Base-by-base conservation (phyloP, 2,329 filamentous ascomycete species). In the Colletotrichum simmondsii region DNA sequence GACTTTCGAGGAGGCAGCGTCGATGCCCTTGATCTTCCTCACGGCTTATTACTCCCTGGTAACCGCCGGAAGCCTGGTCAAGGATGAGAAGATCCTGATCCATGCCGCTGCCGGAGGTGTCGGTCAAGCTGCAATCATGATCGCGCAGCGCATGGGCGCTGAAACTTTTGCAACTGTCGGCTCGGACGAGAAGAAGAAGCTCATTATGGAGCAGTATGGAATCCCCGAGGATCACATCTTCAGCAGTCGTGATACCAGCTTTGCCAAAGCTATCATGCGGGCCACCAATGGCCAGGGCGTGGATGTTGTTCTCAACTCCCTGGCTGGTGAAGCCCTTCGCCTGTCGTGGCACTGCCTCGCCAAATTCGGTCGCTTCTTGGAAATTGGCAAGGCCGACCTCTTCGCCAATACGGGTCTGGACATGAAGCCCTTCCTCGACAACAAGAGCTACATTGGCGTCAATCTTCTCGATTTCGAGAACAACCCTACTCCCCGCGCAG, bases 371-470 rank as follows among this genome's bases (percentile, higher is more conserved):
- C 80, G 83, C 2, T 86, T 88, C 65, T 75, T 88, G 4, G 86
- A 88, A 64, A 82, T 88, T 58, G 83, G 84, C 2, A 83, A 80
- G 74, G 75, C 80, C 42, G 84, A 85, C 49, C 78, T 83, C 22
- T 77, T 78, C 7, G 80, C 77, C 71, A 86, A 84, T 68, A 82
- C 81, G 1, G 78, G 83, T 0, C 78, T 90, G 0, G 86, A 88
- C 49, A 86, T 89, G 83, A 76, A 81, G 19, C 83, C 83, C 16
- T 85, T 87, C 65, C 83, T 86, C 14, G 77, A 75, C 53, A 88
- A 87, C 72, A 82, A 83, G 42, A 85, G 83, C 56, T 87, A 86
- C 75, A 81, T 83, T 65, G 84, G 85, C 0, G 82, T 88, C 5
- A 85, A 88, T 69, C 78, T 87, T 8, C 68, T 75, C 12, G 72